Evolutionary conservation across 1,139 yeast genomes (phyloP).

Genomic region (Yamadazyma jaroonii): DNA sequence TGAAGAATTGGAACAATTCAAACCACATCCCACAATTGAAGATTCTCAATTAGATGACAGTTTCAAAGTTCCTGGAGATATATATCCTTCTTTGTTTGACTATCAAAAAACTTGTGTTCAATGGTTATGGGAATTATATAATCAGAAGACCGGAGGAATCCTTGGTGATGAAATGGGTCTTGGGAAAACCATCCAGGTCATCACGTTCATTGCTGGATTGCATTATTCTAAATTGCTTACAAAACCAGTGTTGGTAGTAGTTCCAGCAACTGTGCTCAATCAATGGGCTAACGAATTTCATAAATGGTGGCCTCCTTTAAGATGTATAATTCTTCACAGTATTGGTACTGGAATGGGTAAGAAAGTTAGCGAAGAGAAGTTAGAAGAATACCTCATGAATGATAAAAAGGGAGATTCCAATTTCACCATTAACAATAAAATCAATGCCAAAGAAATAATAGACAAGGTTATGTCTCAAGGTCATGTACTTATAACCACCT

Average conservation of each 20-base stretch:
- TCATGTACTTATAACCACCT: slow-evolving; percentile 85
- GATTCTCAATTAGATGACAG: slow-evolving; percentile 72
- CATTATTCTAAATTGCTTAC: slow-evolving; percentile 75
- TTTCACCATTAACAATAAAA: slow-evolving; percentile 30
- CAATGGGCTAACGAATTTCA: slow-evolving; percentile 98
- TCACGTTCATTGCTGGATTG: slow-evolving; percentile 84
- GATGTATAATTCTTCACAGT: slow-evolving; percentile 84
- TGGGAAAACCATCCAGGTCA: slow-evolving; percentile 92
- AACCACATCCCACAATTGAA: slow-evolving; percentile 73
- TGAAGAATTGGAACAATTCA: slow-evolving; percentile 59
- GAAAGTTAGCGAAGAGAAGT: slow-evolving; percentile 44
- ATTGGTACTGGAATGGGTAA: slow-evolving; percentile 84
- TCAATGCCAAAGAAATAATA: slow-evolving; percentile 45
- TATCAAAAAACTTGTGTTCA: slow-evolving; percentile 93
- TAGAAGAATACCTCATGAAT: slow-evolving; percentile 46
- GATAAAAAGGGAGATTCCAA: not conserved
- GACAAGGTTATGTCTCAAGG: slow-evolving; percentile 58
- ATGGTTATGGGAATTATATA: slow-evolving; percentile 76
- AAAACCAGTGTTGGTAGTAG: slow-evolving; percentile 82
- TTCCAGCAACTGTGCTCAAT: slow-evolving; percentile 93
- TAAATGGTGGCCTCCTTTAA: slow-evolving; percentile 95
- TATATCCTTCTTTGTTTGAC: slow-evolving; percentile 80
- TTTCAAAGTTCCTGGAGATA: slow-evolving; percentile 85
- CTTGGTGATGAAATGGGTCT: slow-evolving; percentile 98
- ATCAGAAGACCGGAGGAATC: slow-evolving; percentile 90